Evolutionary conservation across 441 rosid species (phyloP).

Genomic region (Croton setiger): DNA sequence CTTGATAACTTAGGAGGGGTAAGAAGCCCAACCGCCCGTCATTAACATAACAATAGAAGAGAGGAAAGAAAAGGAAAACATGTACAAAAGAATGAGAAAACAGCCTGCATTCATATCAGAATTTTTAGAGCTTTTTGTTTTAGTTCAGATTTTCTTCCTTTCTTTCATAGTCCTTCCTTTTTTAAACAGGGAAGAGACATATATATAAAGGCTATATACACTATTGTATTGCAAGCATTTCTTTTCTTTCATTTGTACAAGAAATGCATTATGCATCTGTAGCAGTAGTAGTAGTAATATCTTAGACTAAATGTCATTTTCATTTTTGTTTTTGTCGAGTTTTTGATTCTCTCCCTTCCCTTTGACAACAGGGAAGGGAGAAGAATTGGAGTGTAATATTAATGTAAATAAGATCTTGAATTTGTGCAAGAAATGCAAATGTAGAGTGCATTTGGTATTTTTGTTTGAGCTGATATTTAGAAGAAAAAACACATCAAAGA

Average conservation of each 20-base stretch:
- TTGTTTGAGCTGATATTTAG: background rate
- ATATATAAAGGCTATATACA: conserved; percentile 7
- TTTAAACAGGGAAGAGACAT: conserved; percentile 34
- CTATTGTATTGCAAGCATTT: conserved; percentile 20
- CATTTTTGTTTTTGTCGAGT: too few relatives aligned
- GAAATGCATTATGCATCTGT: too few relatives aligned
- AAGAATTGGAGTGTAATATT: too few relatives aligned
- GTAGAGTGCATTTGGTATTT: too few relatives aligned
- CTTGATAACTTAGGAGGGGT: conserved; percentile 64
- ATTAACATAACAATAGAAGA: conserved; percentile 31
- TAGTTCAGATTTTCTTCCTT: conserved; percentile 12
- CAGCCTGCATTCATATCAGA: conserved; percentile 10
- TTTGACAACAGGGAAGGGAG: background rate
- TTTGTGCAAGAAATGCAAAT: too few relatives aligned
- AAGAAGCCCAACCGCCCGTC: conserved; percentile 82
- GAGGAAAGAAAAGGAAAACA: conserved; percentile 14
- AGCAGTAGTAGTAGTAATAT: conserved; percentile 28
- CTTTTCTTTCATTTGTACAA: conserved; percentile 19
- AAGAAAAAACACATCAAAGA: background rate
- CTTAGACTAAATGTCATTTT: conserved; percentile 12
- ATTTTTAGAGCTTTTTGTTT: conserved; percentile 6
- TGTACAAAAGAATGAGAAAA: conserved; percentile 11
- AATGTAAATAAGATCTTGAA: too few relatives aligned
- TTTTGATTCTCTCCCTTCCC: background rate
- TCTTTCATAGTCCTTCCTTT: conserved; percentile 21